A percentile compares a stretch with the other conserved stretches of the same genome.
Conservation (phyloP, 1,284 basidiomycete species). For the Trichosporon sp. region DNA sequence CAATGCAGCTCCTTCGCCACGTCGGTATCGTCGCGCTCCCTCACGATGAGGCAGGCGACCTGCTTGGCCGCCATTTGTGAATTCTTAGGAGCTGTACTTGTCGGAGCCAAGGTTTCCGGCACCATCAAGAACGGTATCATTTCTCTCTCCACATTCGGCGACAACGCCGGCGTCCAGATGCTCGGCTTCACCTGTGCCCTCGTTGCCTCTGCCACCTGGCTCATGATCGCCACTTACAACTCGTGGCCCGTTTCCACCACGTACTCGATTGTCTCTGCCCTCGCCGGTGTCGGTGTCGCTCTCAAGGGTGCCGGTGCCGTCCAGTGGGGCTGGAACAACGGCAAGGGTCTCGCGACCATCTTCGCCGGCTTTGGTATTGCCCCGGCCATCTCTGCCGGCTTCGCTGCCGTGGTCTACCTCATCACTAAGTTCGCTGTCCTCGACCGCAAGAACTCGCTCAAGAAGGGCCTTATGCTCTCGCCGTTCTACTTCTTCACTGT, state of each 20-base stretch:
- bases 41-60: constrained; percentile 58
- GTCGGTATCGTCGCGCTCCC: constrained; percentile 58
- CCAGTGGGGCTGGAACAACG: constrained; percentile 61
- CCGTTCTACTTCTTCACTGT: constrained; percentile 59
- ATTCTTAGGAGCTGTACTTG: constrained; percentile 57
- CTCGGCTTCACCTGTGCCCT: constrained; percentile 59
- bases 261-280: constrained; percentile 58
- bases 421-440: constrained; percentile 58
- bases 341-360: constrained; percentile 58
- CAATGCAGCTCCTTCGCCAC: constrained; percentile 59
- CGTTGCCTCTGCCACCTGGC: constrained; percentile 54
- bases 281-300: constrained; percentile 60
- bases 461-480: constrained; percentile 49
- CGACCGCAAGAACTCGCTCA: constrained; percentile 50
- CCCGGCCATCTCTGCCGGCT: constrained; percentile 56
- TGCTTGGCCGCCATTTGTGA: constrained; percentile 58
- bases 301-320: constrained; percentile 55
- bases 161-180: constrained; percentile 58
- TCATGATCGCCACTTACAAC: constrained; percentile 56
- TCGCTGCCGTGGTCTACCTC: constrained; percentile 58
- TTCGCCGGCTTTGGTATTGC: constrained; percentile 57
- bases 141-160: constrained; percentile 51
- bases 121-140: constrained; percentile 61
- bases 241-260: constrained; percentile 59
- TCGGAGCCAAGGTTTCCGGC: constrained; percentile 57